phyloP scores from a whole-genome alignment of 169 alveolate genomes.

The Theileria annulata region DNA sequence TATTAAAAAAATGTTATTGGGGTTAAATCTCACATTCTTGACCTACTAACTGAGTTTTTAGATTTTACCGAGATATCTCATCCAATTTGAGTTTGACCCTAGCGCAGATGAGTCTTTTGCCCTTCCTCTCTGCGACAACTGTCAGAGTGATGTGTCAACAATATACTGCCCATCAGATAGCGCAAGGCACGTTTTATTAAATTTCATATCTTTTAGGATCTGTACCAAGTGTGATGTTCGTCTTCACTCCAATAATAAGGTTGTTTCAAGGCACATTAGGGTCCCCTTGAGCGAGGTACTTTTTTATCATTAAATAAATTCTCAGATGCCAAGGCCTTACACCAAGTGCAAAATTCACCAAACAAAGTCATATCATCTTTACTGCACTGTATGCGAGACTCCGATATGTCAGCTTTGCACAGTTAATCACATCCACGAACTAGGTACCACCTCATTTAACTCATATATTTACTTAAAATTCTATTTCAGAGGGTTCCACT shows the following conservation, averaged over 20 bases:
- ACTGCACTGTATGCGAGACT: slow-evolving; percentile 78
- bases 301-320: neutral
- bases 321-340: slow-evolving; percentile 79
- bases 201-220: slow-evolving; percentile 49
- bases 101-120: slow-evolving; percentile 82
- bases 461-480: slow-evolving; percentile 3
- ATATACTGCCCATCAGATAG: slow-evolving; percentile 87
- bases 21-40: neutral
- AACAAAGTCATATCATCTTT: slow-evolving; percentile 69
- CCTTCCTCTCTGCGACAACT: slow-evolving; percentile 88
- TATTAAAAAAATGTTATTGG: slow-evolving; percentile 10
- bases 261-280: slow-evolving; percentile 86
- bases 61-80: slow-evolving; percentile 81
- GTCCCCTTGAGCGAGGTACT: slow-evolving; percentile 83
- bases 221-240: slow-evolving; percentile 84
- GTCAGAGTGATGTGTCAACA: slow-evolving; percentile 85
- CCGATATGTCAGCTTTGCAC: slow-evolving; percentile 83
- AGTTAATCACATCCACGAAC: slow-evolving; percentile 76
- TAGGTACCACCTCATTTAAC: slow-evolving; percentile 3
- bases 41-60: neutral
- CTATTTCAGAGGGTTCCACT: slow-evolving; percentile 16
- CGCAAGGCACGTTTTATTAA: slow-evolving; percentile 60
- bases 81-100: slow-evolving; percentile 87
- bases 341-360: slow-evolving; percentile 78
- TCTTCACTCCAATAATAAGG: slow-evolving; percentile 83